Evolutionary conservation across 495 filamentous ascomycete species (phyloP), one percentile per base, ranked within the genome.

Genomic region (Amniculicola lignicola): DNA sequence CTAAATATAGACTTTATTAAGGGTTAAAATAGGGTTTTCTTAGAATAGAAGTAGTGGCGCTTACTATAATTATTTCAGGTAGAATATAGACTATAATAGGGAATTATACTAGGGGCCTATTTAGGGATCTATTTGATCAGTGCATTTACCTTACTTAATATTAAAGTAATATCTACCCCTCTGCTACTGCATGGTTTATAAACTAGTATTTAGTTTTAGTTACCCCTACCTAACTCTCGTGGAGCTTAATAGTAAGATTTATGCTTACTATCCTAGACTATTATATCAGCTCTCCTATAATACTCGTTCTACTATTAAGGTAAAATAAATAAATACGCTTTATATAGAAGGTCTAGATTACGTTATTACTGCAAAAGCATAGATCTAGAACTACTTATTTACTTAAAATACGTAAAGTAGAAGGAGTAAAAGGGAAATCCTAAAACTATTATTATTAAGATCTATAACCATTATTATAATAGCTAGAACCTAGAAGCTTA

Each of bases 241-340:
- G 21, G 15, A 43, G 4, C 40, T 43, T 43, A 43, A 43, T 43
- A 43, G 40, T 43, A 43, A 43, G 21, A 43, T 43, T 43, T 18
- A 43, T 43, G 21, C n/a, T 43, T 18, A 43, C 15, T 18, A 33
- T 33, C n/a, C n/a, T 33, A 33, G 29, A 33, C 7, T 33, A 33
- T 33, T 7, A 7, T 33, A 33, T 6, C 22, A 43, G 40, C 22
- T 16, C 4, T 16, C 14, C 40, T 23, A 43, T 43, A 18, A 43
- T 16, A 43, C 14, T 43, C 21, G 40, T 43, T 43, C 15, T 19
- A 23, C 21, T 23, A 12, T 43, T 12, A 19, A 19, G 21, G 14
- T 23, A 43, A 23, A 43, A 43, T 43, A 43, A 43, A 15, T 23
- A 18, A 43, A 43, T 43, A 4, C 22, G 15, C 21, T 43, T 43